Evolutionary conservation across 2,329 filamentous ascomycete genomes (phyloP).

Genomic region (Fusarium sp.): DNA sequence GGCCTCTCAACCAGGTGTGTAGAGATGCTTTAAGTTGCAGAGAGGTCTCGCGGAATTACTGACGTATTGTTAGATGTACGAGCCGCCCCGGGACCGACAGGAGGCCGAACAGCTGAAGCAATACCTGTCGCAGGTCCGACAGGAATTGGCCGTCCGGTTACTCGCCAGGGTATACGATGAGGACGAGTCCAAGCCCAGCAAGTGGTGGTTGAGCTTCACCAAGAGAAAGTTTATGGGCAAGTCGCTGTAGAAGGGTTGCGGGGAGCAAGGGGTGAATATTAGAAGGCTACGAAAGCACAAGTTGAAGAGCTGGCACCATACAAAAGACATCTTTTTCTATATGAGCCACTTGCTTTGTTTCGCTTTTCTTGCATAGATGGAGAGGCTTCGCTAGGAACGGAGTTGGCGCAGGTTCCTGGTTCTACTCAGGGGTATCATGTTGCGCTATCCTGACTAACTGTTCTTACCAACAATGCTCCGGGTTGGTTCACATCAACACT

Average conservation of each 20-base stretch:
- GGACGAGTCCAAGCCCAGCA: conserved; percentile 77
- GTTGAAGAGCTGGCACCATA: conserved; percentile 36
- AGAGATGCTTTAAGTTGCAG: background rate
- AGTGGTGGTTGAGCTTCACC: conserved; percentile 99
- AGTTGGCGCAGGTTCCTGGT: conserved; percentile 27
- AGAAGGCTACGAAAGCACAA: conserved; percentile 43
- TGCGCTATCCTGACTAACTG: conserved; percentile 35
- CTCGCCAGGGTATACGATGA: conserved; percentile 90
- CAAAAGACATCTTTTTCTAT: conserved; percentile 35
- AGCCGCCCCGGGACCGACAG: conserved; percentile 87
- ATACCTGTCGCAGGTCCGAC: conserved; percentile 93
- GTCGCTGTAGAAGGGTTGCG: conserved; percentile 70
- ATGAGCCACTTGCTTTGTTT: conserved; percentile 17
- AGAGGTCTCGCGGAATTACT: conserved; percentile 9
- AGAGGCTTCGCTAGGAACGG: conserved; percentile 15
- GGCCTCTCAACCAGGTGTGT: conserved; percentile 89
- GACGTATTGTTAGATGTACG: conserved; percentile 77
- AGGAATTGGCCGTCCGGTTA: conserved; percentile 89
- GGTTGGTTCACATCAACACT: background rate
- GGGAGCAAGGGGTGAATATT: conserved; percentile 25
- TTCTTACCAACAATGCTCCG: conserved; percentile 9
- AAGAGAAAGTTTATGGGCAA: conserved; percentile 99
- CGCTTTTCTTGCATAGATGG: conserved; percentile 3
- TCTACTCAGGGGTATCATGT: conserved; percentile 43
- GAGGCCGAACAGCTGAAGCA: conserved; percentile 90